phyloP scores from a whole-genome alignment of 2,329 filamentous ascomycete species.

The Fusarium abutilonis region DNA sequence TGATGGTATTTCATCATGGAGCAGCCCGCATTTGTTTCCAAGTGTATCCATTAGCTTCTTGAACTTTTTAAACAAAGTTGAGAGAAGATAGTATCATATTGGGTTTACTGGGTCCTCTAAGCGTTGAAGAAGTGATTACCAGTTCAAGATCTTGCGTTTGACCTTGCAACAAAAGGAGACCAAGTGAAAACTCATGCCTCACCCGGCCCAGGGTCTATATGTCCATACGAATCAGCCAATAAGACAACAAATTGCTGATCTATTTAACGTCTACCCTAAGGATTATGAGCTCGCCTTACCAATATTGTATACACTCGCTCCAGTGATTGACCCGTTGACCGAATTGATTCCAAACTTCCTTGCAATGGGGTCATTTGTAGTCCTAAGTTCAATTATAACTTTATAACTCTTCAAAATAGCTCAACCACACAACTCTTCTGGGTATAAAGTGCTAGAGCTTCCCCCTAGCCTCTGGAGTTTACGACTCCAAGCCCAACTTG shows the following conservation, averaged over 20 bases:
- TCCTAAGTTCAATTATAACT: background rate
- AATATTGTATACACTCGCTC: background rate
- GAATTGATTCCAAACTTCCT: background rate
- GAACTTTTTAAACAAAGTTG: background rate
- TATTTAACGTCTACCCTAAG: background rate
- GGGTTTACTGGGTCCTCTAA: too few species aligned
- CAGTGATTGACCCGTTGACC: background rate
- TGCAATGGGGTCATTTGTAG: background rate
- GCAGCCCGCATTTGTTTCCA: slow-evolving; percentile 16
- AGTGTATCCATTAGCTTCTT: slow-evolving; percentile 25
- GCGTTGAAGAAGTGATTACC: too few species aligned
- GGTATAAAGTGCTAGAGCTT: slow-evolving; percentile 1
- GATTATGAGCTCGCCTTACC: background rate
- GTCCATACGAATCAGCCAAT: slow-evolving; percentile 16
- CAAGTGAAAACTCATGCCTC: too few species aligned
- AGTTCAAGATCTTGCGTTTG: too few species aligned
- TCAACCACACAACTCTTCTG: background rate
- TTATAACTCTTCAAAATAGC: slow-evolving; percentile 1
- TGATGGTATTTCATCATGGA: background rate
- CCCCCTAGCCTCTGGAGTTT: background rate
- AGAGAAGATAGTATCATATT: too few species aligned
- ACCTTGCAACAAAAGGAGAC: too few species aligned
- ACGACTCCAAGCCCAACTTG: background rate
- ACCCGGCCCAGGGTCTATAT: too few species aligned
- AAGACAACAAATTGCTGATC: background rate